Conservation (phyloP, 139 green algal species). For the Dunaliella primolecta region DNA sequence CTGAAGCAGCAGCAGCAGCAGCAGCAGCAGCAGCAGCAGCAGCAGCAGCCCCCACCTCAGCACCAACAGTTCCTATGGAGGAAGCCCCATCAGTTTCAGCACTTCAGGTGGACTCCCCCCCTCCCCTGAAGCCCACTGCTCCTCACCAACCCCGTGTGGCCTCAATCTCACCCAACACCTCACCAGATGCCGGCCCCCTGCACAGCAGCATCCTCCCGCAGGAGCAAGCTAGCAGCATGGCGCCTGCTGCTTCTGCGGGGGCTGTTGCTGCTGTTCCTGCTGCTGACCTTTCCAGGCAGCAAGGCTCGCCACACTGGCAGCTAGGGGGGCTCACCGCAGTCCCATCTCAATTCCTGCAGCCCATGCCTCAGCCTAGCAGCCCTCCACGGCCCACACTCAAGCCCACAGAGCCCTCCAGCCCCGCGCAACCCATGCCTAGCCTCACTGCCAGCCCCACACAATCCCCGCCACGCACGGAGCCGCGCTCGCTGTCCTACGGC, state of each 20-base stretch:
- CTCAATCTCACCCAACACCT: background rate
- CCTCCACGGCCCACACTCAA: background rate
- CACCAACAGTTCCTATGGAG: too few species aligned
- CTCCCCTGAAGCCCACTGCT: background rate
- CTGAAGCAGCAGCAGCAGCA: background rate
- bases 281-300: too few species aligned
- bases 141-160: background rate
- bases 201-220: background rate
- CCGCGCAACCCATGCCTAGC: background rate
- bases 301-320: too few species aligned
- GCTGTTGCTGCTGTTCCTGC: too few species aligned
- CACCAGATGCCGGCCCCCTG: background rate
- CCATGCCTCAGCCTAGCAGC: background rate
- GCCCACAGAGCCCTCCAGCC: background rate
- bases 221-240: too few species aligned
- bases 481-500: background rate
- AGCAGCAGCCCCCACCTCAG: too few species aligned
- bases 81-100: too few species aligned
- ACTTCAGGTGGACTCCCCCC: background rate
- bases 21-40: background rate
- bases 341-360: too few species aligned
- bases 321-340: too few species aligned
- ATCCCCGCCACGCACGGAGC: background rate
- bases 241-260: too few species aligned
- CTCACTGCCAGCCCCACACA: background rate